Conservation (phyloP, 305 asterid genomes). For the Fraxinus floribunda region DNA sequence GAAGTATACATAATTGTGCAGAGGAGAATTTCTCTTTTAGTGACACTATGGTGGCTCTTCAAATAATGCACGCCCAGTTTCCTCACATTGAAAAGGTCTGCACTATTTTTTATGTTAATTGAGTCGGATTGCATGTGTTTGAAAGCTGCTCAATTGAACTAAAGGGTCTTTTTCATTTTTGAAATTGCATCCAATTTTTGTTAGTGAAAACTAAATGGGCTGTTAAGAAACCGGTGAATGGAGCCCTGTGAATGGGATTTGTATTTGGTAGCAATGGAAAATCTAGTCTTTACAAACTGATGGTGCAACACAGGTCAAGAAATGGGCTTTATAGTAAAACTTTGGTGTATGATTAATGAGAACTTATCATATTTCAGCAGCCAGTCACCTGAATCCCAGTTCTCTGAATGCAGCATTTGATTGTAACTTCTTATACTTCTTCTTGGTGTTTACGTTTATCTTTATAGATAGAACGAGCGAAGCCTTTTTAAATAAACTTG, state of each 20-base stretch:
- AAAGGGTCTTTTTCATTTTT: neutral
- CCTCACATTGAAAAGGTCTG: constrained; percentile 69
- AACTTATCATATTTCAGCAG: neutral
- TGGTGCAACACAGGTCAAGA: neutral
- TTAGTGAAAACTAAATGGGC: neutral
- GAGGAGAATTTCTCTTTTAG: constrained; percentile 68
- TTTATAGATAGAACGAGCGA: neutral
- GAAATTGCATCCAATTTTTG: neutral
- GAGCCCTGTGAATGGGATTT: neutral
- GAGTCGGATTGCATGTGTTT: constrained; percentile 5
- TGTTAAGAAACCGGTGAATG: neutral
- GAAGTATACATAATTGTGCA: constrained; percentile 23
- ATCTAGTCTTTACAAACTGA: neutral
- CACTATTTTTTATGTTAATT: neutral
- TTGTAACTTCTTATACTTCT: neutral
- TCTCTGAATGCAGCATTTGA: neutral
- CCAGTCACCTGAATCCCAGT: neutral
- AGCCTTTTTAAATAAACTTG: neutral
- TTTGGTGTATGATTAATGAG: neutral
- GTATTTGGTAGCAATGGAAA: neutral
- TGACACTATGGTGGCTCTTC: constrained; percentile 86
- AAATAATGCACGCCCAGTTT: constrained; percentile 90
- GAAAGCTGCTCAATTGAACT: neutral
- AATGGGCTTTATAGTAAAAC: neutral
- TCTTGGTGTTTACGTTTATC: neutral